phyloP scores from a whole-genome alignment of 331 rosid genomes.

The Phaseolus coccineus region DNA sequence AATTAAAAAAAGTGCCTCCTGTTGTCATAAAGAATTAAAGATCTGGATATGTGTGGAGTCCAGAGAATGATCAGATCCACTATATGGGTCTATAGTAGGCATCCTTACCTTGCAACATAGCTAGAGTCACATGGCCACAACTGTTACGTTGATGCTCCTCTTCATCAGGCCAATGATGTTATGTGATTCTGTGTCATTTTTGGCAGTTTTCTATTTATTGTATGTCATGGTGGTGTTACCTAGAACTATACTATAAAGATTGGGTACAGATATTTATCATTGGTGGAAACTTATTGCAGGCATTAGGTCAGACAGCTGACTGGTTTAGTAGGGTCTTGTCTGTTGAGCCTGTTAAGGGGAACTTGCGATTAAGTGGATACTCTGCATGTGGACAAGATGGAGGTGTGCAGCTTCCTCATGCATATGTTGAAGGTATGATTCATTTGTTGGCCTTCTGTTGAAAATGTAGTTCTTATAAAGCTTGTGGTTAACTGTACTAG shows the following conservation, averaged over 20 bases:
- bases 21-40: constrained; percentile 8
- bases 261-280: constrained; percentile 46
- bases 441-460: constrained; percentile 25
- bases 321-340: constrained; percentile 80
- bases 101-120: constrained; percentile 29
- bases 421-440: constrained; percentile 87
- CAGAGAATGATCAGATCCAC: background rate
- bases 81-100: constrained; percentile 11
- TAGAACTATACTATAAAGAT: constrained; percentile 26
- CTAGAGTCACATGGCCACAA: background rate
- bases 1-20: background rate
- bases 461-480: constrained; percentile 24
- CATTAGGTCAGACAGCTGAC: constrained; percentile 92
- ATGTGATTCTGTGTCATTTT: constrained; percentile 21
- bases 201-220: constrained; percentile 6
- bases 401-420: constrained; percentile 94
- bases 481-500: constrained; percentile 6
- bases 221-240: constrained; percentile 15
- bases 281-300: constrained; percentile 61
- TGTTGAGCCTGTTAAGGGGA: constrained; percentile 73
- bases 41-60: constrained; percentile 8
- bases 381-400: constrained; percentile 99
- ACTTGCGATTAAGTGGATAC: constrained; percentile 92
- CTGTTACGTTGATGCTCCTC: background rate
- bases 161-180: constrained; percentile 4